Evolutionary conservation across 345 rosid species (phyloP), one percentile per base, ranked within the genome.

Genomic region (Bruguiera gymnorhiza): DNA sequence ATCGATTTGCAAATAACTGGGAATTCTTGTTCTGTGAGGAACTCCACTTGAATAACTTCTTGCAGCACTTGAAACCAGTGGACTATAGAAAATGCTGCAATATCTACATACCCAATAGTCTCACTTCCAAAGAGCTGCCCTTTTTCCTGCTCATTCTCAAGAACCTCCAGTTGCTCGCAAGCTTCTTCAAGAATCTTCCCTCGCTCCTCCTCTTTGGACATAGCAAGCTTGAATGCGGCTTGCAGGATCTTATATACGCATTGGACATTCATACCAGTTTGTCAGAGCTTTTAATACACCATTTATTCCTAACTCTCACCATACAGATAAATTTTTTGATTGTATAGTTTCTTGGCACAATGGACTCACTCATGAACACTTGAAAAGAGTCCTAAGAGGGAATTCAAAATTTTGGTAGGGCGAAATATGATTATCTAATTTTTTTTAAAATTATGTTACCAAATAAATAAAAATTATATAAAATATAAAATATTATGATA

Each of bases 111-210:
- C 24, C 76, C 71, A 60, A 73, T 66, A 8, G 27, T 23, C 23
- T 66, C 71, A 37, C 71, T 66, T 60, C 76, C 76, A 27, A 51
- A 66, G 37, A 30, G 60, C 1, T 73, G 56, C 54, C 51, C 60
- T 29, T 11, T 66, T 6, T 60, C 60, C 0, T 67, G 31, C 62
- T 73, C 71, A 21, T 67, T 60, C 29, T 73, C 66, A 21, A 66
- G 67, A 5, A 60, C 18, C 39, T 66, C 27, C 8, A 73, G n/a
- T 10, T 67, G 30, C 61, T 48, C 8, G 51, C 15, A 0, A 10
- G 60, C 0, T 36, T 73, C 67, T 61, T 52, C 62, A 32, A 58
- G 0, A 1, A 59, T 39, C 29, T 58, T 27, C 64, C 31, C 26
- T 31, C 8, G 24, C 23, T 67, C 62, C 29, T 37, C 34, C 62